These are phyloP conservation scores for Pseudocercospora musae DNA, from an alignment of 2,329 filamentous ascomycete genomes.

Conservation along the genomic window DNA sequence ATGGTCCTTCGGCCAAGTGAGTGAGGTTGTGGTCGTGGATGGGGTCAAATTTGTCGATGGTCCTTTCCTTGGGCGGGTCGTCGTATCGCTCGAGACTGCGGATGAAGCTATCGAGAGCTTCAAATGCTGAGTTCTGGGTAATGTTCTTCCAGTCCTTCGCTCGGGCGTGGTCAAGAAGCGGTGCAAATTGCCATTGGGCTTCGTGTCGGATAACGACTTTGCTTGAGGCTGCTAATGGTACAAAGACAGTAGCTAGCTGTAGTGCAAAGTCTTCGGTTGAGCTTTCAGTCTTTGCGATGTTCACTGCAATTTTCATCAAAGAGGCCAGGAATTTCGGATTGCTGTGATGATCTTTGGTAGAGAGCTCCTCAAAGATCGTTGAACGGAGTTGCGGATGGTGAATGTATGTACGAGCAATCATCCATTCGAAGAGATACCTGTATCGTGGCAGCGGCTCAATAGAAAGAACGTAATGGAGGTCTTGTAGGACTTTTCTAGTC, in stretches of 20 bases:
- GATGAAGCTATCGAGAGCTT: constrained; percentile 44
- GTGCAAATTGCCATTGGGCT: constrained; percentile 49
- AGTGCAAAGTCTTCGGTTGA: constrained; percentile 39
- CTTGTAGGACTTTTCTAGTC: constrained; percentile 35
- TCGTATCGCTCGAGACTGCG: constrained; percentile 44
- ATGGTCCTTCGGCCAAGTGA: constrained; percentile 46
- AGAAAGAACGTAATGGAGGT: constrained; percentile 41
- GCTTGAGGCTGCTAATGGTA: constrained; percentile 45
- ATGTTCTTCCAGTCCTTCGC: constrained; percentile 38
- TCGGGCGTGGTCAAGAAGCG: constrained; percentile 42
- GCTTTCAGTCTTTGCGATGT: constrained; percentile 39
- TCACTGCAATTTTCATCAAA: constrained; percentile 47
- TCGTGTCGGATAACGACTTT: constrained; percentile 55
- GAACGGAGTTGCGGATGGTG: constrained; percentile 34
- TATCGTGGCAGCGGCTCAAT: constrained; percentile 49
- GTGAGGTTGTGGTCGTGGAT: constrained; percentile 43
- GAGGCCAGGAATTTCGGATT: constrained; percentile 49
- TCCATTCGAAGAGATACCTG: constrained; percentile 49
- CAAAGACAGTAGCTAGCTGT: constrained; percentile 41
- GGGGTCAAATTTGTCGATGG: constrained; percentile 43
- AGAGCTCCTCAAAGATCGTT: constrained; percentile 38
- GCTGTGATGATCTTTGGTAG: constrained; percentile 43
- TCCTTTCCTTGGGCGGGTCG: constrained; percentile 36
- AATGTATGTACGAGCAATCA: constrained; percentile 44
- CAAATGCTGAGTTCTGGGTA: constrained; percentile 40